These are phyloP conservation scores for Eucalyptus erythrocorys DNA, from an alignment of 345 rosid genomes.

Conservation along the genomic window DNA sequence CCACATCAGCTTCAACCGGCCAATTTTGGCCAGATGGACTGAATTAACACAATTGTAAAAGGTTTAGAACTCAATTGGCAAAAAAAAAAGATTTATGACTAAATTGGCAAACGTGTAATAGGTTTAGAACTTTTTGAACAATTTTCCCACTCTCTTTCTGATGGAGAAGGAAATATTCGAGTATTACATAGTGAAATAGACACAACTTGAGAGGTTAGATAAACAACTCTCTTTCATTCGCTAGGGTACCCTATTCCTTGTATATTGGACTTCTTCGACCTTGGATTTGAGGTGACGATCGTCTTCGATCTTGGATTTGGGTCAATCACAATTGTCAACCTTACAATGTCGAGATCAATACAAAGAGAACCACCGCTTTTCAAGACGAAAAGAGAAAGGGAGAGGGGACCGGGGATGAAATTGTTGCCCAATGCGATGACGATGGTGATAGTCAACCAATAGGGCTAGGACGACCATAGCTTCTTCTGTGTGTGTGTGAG, in stretches of 20 bases:
- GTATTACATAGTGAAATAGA: not conserved
- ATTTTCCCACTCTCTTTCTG: not conserved
- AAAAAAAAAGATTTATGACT: too few relatives aligned
- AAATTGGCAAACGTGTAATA: too few relatives aligned
- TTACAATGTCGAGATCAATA: not conserved
- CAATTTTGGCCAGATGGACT: too few relatives aligned
- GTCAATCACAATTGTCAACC: not conserved
- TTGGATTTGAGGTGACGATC: not conserved
- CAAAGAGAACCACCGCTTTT: not conserved
- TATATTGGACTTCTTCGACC: not conserved
- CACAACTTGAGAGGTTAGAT: not conserved
- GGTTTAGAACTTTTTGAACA: too few relatives aligned
- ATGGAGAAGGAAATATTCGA: not conserved
- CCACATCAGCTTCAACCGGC: too few relatives aligned
- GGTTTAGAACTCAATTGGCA: too few relatives aligned
- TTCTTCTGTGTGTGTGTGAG: not conserved
- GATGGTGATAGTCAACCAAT: not conserved
- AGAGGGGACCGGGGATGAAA: not conserved
- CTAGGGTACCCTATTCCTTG: not conserved
- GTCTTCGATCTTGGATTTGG: not conserved
- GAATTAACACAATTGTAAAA: too few relatives aligned
- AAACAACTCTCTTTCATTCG: not conserved
- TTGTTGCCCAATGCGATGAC: not conserved
- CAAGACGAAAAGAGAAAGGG: not conserved
- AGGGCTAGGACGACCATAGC: not conserved